Base-by-base conservation (phyloP, 1,284 basidiomycete species). In the Malassezia cuniculi region DNA sequence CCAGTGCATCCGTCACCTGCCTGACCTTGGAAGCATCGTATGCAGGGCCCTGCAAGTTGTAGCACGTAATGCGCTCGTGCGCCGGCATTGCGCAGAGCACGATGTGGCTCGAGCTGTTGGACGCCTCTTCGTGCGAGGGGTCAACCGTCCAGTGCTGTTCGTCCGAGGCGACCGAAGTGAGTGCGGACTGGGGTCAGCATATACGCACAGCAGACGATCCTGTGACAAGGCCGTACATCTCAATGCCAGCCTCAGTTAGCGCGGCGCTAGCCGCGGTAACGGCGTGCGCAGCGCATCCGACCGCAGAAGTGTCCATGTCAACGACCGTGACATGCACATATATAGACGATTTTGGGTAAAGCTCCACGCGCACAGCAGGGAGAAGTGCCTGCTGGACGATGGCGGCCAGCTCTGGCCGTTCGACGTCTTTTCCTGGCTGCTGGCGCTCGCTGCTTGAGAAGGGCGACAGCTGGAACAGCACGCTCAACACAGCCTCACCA, bases 391-490 rank as follows among this genome's bases (percentile, higher is more conserved):
- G 85, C 38, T 85, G 79, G 19, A 99, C 78, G 9, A 83, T 76
- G 16, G 79, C 73, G 0, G 84, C 80, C 21, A 94, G 72, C 3
- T 82, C 78, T 18, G 84, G 75, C 48, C 90, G 85, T 71, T 99
- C 93, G 11, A 84, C 85, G 63, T 95, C 90, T 50, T 84, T 79
- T 54, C 93, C 76, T 0, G 90, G 89, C 12, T 80, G 79, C 57
- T 80, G 74, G 47, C 90, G 73, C 19, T 74, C 73, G 19, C 72
- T 69, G 52, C 79, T 83, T 5, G 89, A 83, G 68, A 93, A 97
- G 0, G 93, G 90, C 1, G 90, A 77, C 63, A 90, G 94, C 69
- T 95, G 94, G 47, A 94, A 82, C 68, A 95, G 87, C 3, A 97
- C 83, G 48, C 87, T 94, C 41, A 97, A 70, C 43, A 78, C 78